These are phyloP conservation scores for Fomitopsis pulvina DNA, from an alignment of 768 basidiomycete genomes.

Conservation along the genomic window DNA sequence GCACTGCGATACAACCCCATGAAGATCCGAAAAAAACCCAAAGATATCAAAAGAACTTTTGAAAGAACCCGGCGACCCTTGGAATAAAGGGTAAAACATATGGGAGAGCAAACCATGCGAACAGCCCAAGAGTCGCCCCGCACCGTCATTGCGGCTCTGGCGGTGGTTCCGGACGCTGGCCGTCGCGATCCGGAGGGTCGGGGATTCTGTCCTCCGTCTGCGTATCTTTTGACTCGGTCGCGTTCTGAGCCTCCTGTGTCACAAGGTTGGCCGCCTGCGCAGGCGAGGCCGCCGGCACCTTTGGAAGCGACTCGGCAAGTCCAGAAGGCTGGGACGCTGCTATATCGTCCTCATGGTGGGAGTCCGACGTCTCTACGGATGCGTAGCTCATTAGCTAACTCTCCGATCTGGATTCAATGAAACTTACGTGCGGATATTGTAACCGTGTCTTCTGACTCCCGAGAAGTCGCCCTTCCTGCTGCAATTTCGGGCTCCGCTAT, in stretches of 20 bases:
- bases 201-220: not conserved
- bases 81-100: conserved; percentile 35
- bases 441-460: not conserved
- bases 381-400: not conserved
- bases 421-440: not conserved
- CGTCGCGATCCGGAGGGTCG: conserved; percentile 1
- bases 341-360: not conserved
- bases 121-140: conserved; percentile 42
- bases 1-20: conserved; percentile 7
- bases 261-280: not conserved
- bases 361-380: not conserved
- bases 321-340: not conserved
- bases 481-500: not conserved
- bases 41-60: conserved; percentile 30
- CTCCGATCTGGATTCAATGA: not conserved
- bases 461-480: not conserved
- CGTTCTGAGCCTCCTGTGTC: not conserved
- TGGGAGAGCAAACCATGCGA: conserved; percentile 36
- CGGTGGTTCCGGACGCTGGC: conserved; percentile 3
- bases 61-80: conserved; percentile 43
- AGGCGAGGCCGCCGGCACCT: not conserved
- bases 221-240: not conserved
- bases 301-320: not conserved
- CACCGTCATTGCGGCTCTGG: conserved; percentile 34
- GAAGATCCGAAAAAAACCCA: conserved; percentile 14